A percentile compares a stretch with the other conserved stretches of the same genome.
Conservation (phyloP, 169 alveolate species). For the Eimeria mitis region DNA sequence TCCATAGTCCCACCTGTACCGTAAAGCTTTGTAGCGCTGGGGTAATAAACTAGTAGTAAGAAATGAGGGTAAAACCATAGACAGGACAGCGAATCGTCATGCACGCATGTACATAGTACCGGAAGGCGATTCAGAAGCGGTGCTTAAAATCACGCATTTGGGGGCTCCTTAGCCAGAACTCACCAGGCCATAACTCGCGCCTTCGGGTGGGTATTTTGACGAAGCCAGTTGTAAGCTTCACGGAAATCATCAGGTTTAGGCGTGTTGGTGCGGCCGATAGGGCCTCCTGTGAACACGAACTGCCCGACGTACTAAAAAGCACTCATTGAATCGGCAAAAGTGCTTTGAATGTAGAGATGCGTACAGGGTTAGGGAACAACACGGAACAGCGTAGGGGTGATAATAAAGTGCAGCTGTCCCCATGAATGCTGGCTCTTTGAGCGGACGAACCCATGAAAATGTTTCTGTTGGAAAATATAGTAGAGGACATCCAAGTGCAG, state of each 20-base stretch:
- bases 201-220: conserved; percentile 96
- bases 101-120: not conserved
- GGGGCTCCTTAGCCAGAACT: not conserved
- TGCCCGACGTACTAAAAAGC: not conserved
- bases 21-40: not conserved
- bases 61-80: not conserved
- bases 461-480: conserved; percentile 96
- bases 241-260: conserved; percentile 98
- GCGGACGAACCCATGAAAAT: conserved; percentile 89
- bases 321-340: not conserved
- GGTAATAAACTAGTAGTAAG: no score
- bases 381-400: not conserved
- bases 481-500: conserved; percentile 95
- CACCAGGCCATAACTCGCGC: conserved; percentile 98
- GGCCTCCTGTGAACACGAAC: conserved; percentile 52
- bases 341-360: not conserved
- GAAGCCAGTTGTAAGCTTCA: conserved; percentile 99
- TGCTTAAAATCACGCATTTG: not conserved
- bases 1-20: conserved; percentile 99
- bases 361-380: not conserved
- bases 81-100: not conserved
- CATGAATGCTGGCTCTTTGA: not conserved
- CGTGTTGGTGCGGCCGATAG: conserved; percentile 92
- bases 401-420: not conserved
- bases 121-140: not conserved